Evolutionary conservation across 768 basidiomycete genomes (phyloP).

Genomic region (Suillus discolor): DNA sequence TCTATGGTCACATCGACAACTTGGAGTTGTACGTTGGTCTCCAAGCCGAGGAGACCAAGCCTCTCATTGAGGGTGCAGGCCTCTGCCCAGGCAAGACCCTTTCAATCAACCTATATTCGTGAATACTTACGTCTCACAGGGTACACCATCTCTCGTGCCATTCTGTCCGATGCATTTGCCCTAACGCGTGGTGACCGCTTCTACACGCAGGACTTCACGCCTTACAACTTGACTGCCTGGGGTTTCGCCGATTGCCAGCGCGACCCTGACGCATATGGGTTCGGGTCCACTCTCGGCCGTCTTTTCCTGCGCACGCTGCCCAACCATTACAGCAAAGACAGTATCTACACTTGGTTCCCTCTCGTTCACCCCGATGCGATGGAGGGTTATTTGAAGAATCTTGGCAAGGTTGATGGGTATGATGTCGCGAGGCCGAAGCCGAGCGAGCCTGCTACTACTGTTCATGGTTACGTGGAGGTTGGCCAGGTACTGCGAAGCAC

Average conservation of each 20-base stretch:
- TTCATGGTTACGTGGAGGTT: slow-evolving; percentile 54
- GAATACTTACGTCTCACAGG: slow-evolving; percentile 38
- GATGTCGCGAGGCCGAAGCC: slow-evolving; percentile 51
- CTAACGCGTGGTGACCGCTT: slow-evolving; percentile 84
- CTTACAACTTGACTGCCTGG: slow-evolving; percentile 81
- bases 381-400: slow-evolving; percentile 56
- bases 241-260: slow-evolving; percentile 84
- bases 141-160: slow-evolving; percentile 84
- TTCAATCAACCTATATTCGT: no score
- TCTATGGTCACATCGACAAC: slow-evolving; percentile 76
- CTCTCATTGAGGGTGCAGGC: slow-evolving; percentile 75
- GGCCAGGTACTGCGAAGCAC: slow-evolving; percentile 51
- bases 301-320: slow-evolving; percentile 77
- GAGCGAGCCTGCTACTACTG: slow-evolving; percentile 26
- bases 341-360: slow-evolving; percentile 87
- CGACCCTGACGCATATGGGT: slow-evolving; percentile 69
- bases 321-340: slow-evolving; percentile 65
- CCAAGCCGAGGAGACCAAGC: slow-evolving; percentile 78
- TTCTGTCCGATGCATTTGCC: slow-evolving; percentile 84
- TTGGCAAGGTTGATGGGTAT: slow-evolving; percentile 58
- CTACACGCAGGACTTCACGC: slow-evolving; percentile 82
- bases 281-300: slow-evolving; percentile 69
- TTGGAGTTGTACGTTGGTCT: slow-evolving; percentile 83
- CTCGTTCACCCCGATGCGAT: slow-evolving; percentile 78
- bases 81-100: slow-evolving; percentile 69